These are phyloP conservation scores for Apiotrichum montevideense DNA, from an alignment of 1,284 basidiomycete genomes.

Conservation along the genomic window DNA sequence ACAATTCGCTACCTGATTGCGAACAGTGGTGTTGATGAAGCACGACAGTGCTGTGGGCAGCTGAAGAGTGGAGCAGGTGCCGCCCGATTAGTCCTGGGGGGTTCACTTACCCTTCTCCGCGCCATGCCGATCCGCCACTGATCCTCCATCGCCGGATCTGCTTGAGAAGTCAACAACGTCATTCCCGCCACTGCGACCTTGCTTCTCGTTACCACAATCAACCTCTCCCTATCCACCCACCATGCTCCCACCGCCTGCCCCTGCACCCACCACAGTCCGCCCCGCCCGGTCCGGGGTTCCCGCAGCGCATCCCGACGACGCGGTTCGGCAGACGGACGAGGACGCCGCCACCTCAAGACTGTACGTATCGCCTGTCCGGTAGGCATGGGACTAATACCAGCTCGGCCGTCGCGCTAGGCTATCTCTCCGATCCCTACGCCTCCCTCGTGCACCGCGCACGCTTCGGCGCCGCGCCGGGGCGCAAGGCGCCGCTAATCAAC, in stretches of 20 bases:
- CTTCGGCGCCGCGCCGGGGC: conserved; percentile 11
- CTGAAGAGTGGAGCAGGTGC: no score
- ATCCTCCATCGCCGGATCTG: no score
- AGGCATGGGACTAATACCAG: conserved; percentile 16
- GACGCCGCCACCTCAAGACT: conserved; percentile 70
- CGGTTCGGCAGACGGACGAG: conserved; percentile 64
- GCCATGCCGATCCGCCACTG: no score
- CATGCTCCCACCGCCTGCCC: conserved; percentile 10
- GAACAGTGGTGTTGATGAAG: background rate
- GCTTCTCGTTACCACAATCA: background rate
- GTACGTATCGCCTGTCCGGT: conserved; percentile 43
- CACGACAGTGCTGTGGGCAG: no score
- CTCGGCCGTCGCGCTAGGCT: conserved; percentile 66
- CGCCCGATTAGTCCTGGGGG: no score
- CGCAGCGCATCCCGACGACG: conserved; percentile 50
- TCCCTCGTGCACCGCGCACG: conserved; percentile 52
- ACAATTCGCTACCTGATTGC: no score
- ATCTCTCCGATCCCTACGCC: conserved; percentile 68
- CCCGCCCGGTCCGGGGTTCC: background rate
- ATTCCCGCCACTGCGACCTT: no score
- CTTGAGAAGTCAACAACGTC: no score
- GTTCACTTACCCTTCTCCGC: no score
- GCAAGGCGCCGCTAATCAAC: conserved; percentile 76
- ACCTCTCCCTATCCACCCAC: background rate
- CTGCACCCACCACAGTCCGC: conserved; percentile 1